Percentiles rank a stretch among this genome's conserved stretches.
These are phyloP conservation scores for Penicillium psychrosexuale DNA, from an alignment of 2,329 filamentous ascomycete genomes.

Conservation along the genomic window DNA sequence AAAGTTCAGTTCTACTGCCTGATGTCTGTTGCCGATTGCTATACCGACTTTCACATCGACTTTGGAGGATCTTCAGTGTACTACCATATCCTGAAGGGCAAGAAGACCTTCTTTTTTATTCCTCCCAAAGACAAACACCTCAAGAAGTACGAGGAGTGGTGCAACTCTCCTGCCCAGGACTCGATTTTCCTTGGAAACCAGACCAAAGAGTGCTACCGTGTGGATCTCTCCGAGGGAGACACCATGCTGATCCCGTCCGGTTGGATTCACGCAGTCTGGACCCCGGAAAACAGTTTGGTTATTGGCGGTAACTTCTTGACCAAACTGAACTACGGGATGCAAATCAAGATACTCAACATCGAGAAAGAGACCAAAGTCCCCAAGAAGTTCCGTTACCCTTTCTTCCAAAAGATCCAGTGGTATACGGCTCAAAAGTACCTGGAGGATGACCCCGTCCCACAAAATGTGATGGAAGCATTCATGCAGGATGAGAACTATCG, in stretches of 20 bases:
- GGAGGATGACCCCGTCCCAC: slow-evolving; percentile 61
- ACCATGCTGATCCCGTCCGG: slow-evolving; percentile 69
- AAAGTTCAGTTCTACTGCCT: slow-evolving; percentile 67
- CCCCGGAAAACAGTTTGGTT: slow-evolving; percentile 65
- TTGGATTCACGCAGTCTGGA: slow-evolving; percentile 72
- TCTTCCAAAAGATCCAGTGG: slow-evolving; percentile 69
- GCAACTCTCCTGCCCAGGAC: slow-evolving; percentile 63
- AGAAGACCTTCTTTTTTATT: slow-evolving; percentile 70
- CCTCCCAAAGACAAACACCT: slow-evolving; percentile 65
- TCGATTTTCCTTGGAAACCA: slow-evolving; percentile 63
- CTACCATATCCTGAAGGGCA: slow-evolving; percentile 66
- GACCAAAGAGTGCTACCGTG: slow-evolving; percentile 64
- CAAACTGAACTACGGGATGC: slow-evolving; percentile 62
- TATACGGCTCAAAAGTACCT: slow-evolving; percentile 63
- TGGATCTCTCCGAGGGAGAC: slow-evolving; percentile 64
- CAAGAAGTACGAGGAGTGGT: slow-evolving; percentile 70
- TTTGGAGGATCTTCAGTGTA: slow-evolving; percentile 69
- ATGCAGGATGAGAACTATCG: slow-evolving; percentile 51
- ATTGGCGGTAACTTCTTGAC: slow-evolving; percentile 71
- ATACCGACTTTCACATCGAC: slow-evolving; percentile 70
- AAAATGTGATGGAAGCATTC: slow-evolving; percentile 54
- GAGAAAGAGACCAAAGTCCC: slow-evolving; percentile 66
- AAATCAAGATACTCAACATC: slow-evolving; percentile 63
- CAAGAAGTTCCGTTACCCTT: slow-evolving; percentile 64
- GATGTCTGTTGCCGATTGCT: slow-evolving; percentile 69